Evolutionary conservation across 345 rosid genomes (phyloP), one percentile per base, ranked within the genome.

Genomic region (Carallia brachiata): DNA sequence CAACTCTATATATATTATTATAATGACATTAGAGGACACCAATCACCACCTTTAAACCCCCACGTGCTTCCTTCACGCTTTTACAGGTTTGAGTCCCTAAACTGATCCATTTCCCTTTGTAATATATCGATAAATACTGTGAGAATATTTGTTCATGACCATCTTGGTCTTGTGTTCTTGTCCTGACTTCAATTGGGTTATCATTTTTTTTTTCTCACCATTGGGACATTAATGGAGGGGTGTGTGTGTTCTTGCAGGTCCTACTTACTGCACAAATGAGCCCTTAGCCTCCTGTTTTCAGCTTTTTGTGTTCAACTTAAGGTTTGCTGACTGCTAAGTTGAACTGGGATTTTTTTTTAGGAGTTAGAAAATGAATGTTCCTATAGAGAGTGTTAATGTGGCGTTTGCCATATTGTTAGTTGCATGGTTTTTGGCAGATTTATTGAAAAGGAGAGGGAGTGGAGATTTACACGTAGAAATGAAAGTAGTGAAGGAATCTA

Each of bases 351-450:
- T 63, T 36, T 34, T 40, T 34, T 32, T 17, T 36, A 19, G 67
- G 65, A 19, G 50, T 27, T 55, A 2, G 10, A 27, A 39, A 18
- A 68, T 70, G 78, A 77, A 75, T 27, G 31, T 69, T 19, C 56
- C 5, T 10, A 12, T 73, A 27, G 81, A 71, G 52, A 61, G 72
- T 47, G 71, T 67, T 56, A 71, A 80, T 69, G 84, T 50, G 31
- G 78, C 63, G 54, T 82, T 84, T 65, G 48, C 62, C 6, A 7
- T 73, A 0, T 63, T 72, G 58, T 65, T 82, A 7, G 28, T 78
- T 30, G 56, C 54, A n/a, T 82, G 84, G 78, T 37, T 80, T 59
- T 27, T 70, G 28, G 18, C 63, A 10, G 68, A 73, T 16, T 27
- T 82, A 32, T 62, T 66, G 61, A 73, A 66, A 6, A 68, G 80